Evolutionary conservation across 208 protist species (phyloP).

Genomic region (Blastocrithidia nonstop): DNA sequence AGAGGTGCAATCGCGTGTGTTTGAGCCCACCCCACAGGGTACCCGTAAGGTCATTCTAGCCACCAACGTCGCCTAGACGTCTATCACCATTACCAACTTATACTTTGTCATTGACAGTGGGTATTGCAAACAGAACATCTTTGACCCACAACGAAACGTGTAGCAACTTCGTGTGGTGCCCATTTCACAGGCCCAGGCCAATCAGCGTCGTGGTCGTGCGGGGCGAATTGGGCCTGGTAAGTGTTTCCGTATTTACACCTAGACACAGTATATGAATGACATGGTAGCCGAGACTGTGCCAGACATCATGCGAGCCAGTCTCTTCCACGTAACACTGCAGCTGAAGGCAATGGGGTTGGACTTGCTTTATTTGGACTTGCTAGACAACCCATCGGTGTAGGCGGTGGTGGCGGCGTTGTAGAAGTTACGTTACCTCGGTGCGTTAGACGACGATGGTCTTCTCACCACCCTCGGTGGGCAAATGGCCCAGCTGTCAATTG

Average conservation of each 20-base stretch:
- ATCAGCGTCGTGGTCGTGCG: constrained; percentile 93
- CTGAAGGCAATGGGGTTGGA: constrained; percentile 98
- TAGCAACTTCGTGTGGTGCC: constrained; percentile 94
- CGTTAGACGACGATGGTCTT: constrained; percentile 96
- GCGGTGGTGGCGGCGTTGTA: constrained; percentile 94
- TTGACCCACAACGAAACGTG: constrained; percentile 93
- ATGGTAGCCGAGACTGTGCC: constrained; percentile 91
- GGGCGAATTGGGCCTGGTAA: constrained; percentile 93
- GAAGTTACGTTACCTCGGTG: constrained; percentile 93
- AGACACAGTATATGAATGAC: constrained; percentile 90
- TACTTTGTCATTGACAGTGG: constrained; percentile 97
- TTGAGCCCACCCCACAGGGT: constrained; percentile 90
- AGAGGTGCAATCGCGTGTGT: constrained; percentile 97
- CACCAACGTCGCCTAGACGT: constrained; percentile 99
- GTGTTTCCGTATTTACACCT: constrained; percentile 96
- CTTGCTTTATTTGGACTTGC: constrained; percentile 93
- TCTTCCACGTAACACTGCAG: constrained; percentile 94
- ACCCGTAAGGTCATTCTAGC: constrained; percentile 96
- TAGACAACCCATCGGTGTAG: constrained; percentile 92
- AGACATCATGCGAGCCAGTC: constrained; percentile 97
- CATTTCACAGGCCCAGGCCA: constrained; percentile 95
- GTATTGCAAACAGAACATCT: constrained; percentile 96
- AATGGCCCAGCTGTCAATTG: constrained; percentile 98
- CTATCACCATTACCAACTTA: constrained; percentile 98
- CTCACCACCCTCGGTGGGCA: constrained; percentile 94